Base-by-base conservation (phyloP, 345 rosid species). In the Cardiospermum halicacabum region DNA sequence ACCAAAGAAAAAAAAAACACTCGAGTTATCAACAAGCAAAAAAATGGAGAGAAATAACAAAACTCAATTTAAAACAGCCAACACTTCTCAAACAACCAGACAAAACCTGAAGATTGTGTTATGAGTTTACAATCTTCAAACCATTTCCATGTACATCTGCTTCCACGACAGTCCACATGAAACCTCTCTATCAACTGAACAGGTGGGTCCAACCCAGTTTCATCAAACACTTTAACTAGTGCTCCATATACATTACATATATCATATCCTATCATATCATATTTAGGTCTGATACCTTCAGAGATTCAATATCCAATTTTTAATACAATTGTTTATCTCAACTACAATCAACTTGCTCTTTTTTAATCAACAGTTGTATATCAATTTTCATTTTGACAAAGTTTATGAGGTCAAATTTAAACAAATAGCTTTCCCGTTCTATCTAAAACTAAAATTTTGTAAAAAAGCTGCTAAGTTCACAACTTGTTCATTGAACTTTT, bases 81-180 rank as follows among this genome's bases (percentile, higher is more conserved):
- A 40, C 22, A 40, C 51, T 15, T 0, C 19, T 19, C 66, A 40
- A 62, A 22, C 58, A 37, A 64, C 16, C 36, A 51, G 49, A 64
- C 67, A 64, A 64, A 64, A 16, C 6, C 49, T 64, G 58, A 64
- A 51, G 36, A 64, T 53, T 51, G 24, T 25, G 58, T 45, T 24
- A 3, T 22, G 5, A 7, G 25, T 1, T n/a, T 21, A 2, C 9
- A 31, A 27, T 32, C 30, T 19, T 11, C n/a, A 3, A 32, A 8
- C 43, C 19, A 62, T 48, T 30, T 30, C 28, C 45, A 11, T 10
- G 8, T 16, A 12, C 26, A 48, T 10, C 34, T 50, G 15, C 56
- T 19, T 60, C 51, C 66, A 54, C 9, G 68, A 62, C 76, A 72
- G 0, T 7, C 54, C 76, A 72, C 76, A 62, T 72, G 76, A 58